These are phyloP conservation scores for Inga oerstediana DNA, from an alignment of 306 rosid species.

Conservation along the genomic window DNA sequence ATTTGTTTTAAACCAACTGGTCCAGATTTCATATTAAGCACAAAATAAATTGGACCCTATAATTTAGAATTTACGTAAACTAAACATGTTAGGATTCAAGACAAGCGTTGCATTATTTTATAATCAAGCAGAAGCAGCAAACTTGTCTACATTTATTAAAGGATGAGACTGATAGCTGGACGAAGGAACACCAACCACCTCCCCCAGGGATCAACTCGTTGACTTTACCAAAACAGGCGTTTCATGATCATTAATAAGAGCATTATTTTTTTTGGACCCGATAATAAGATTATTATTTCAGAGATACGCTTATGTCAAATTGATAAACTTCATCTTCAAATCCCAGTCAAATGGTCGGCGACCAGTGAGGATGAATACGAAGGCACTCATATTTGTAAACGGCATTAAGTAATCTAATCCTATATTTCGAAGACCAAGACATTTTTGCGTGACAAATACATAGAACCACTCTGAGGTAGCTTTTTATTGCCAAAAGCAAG, in stretches of 20 bases:
- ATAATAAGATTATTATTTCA: not conserved
- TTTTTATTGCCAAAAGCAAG: not conserved
- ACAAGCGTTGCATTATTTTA: not conserved
- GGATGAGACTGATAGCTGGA: not conserved
- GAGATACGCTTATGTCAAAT: not conserved
- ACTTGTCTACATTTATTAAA: not conserved
- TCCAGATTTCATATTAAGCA: not conserved
- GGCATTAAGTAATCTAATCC: not conserved
- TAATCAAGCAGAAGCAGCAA: not conserved
- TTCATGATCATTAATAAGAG: not conserved
- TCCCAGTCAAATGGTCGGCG: not conserved
- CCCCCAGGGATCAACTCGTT: conserved; percentile 18
- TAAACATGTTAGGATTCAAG: not conserved
- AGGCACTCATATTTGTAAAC: not conserved
- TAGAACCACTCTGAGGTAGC: not conserved
- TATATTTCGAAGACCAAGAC: not conserved
- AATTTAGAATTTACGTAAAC: not conserved
- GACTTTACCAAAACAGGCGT: not conserved
- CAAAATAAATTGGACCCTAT: not conserved
- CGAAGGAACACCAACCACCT: conserved; percentile 19
- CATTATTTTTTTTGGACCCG: too few relatives aligned
- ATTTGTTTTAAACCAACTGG: not conserved
- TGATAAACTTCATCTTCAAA: not conserved
- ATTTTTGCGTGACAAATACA: not conserved
- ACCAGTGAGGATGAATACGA: not conserved